These are phyloP conservation scores for Termitomyces sp. DNA, from an alignment of 768 basidiomycete genomes.

Conservation along the genomic window DNA sequence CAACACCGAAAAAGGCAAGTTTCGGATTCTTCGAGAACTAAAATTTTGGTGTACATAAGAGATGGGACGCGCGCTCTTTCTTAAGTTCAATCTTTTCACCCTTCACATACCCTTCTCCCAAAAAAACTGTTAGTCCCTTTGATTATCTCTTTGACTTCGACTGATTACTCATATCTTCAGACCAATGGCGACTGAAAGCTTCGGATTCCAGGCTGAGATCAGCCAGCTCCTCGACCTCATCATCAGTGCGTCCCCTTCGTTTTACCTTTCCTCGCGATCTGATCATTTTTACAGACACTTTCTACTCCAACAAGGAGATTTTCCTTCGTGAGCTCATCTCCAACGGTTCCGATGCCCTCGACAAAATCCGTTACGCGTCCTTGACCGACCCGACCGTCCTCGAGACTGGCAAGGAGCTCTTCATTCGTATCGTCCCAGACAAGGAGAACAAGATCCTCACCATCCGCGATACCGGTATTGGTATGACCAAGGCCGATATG, in stretches of 20 bases:
- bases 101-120: conserved; percentile 13
- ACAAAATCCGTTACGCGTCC: conserved; percentile 97
- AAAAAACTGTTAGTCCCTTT: conserved; percentile 16
- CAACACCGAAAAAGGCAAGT: conserved; percentile 38
- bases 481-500: conserved; percentile 99
- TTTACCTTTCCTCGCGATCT: conserved; percentile 3
- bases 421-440: conserved; percentile 92
- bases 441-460: conserved; percentile 91
- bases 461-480: conserved; percentile 95
- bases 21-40: conserved; percentile 48
- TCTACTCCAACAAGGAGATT: conserved; percentile 99
- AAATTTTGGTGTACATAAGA: conserved; percentile 37
- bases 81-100: conserved; percentile 21
- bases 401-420: conserved; percentile 88
- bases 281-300: conserved; percentile 66
- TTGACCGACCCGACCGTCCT: conserved; percentile 90
- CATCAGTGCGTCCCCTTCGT: conserved; percentile 68
- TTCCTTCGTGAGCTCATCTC: conserved; percentile 99
- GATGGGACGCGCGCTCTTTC: conserved; percentile 18
- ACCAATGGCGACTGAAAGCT: conserved; percentile 78
- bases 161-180: conserved; percentile 6
- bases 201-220: conserved; percentile 99
- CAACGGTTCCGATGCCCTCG: conserved; percentile 96
- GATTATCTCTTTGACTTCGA: conserved; percentile 3
- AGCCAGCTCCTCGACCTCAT: conserved; percentile 97